phyloP scores from a whole-genome alignment of 2,329 filamentous ascomycete genomes.

The Herpotrichia juniperi region DNA sequence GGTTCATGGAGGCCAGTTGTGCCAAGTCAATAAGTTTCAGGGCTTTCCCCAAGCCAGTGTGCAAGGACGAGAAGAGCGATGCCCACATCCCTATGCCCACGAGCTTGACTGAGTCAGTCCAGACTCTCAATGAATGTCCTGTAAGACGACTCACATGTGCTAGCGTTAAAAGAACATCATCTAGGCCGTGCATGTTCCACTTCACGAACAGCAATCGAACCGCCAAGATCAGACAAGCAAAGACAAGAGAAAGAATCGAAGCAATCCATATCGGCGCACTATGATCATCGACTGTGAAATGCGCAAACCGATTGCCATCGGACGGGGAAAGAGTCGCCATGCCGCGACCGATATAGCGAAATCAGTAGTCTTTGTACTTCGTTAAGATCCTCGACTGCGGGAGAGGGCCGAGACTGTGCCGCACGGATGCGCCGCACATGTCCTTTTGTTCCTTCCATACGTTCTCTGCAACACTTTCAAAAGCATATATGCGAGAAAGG shows the following conservation, averaged over 20 bases:
- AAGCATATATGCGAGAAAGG: too few species aligned
- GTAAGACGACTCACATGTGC: not conserved
- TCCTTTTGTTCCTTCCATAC: too few species aligned
- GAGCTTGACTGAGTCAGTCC: not conserved
- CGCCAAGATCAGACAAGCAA: not conserved
- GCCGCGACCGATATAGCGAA: not conserved
- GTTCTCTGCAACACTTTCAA: not conserved
- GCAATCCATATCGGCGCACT: slow-evolving; percentile 1
- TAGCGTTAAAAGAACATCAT: not conserved
- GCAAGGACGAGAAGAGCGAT: not conserved
- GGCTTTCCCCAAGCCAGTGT: not conserved
- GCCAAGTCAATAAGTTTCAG: not conserved
- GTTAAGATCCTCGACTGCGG: too few species aligned
- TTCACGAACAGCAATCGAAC: not conserved
- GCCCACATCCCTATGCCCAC: not conserved
- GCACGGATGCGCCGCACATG: too few species aligned
- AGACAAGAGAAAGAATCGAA: not conserved
- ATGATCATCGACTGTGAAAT: not conserved
- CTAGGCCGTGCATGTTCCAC: not conserved
- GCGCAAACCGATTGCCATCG: not conserved
- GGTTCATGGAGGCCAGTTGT: not conserved
- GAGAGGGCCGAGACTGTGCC: too few species aligned
- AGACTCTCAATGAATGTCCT: not conserved
- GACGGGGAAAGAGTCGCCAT: not conserved
- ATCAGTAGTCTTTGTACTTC: not conserved